These are phyloP conservation scores for Ceratobasidium sp. DNA, from an alignment of 1,284 basidiomycete species.

Conservation along the genomic window DNA sequence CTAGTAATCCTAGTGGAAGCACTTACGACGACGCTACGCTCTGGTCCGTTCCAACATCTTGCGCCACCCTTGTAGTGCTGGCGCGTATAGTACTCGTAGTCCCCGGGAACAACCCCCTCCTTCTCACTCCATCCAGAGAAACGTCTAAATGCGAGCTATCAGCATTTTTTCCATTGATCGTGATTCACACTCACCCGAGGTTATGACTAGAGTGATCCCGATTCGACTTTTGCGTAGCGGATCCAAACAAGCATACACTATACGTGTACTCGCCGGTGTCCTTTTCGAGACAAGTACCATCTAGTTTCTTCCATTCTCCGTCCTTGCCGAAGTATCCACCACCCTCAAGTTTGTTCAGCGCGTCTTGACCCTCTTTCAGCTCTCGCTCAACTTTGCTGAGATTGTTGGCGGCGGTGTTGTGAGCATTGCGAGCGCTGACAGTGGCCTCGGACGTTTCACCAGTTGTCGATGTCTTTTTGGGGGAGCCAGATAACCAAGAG, in stretches of 20 bases:
- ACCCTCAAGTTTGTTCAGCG: conserved; percentile 66
- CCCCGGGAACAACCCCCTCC: conserved; percentile 60
- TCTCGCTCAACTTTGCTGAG: conserved; percentile 65
- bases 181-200: conserved; percentile 71
- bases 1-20: not conserved
- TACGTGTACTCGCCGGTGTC: conserved; percentile 96
- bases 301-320: conserved; percentile 96
- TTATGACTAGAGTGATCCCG: conserved; percentile 79
- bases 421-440: conserved; percentile 64
- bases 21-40: conserved; percentile 76
- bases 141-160: conserved; percentile 55
- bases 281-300: conserved; percentile 79
- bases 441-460: conserved; percentile 29
- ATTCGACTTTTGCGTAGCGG: conserved; percentile 87
- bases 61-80: conserved; percentile 84
- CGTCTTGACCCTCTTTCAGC: conserved; percentile 55
- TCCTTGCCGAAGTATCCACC: conserved; percentile 74
- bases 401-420: conserved; percentile 50
- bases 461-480: not conserved
- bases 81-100: conserved; percentile 76
- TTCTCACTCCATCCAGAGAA: conserved; percentile 79
- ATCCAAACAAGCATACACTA: conserved; percentile 92
- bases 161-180: not conserved
- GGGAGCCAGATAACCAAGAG: conserved; percentile 57
- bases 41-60: conserved; percentile 97